Percentiles rank a stretch among this genome's conserved stretches.
Conservation (phyloP, 768 basidiomycete genomes). For the Lactifluus subvellereus region DNA sequence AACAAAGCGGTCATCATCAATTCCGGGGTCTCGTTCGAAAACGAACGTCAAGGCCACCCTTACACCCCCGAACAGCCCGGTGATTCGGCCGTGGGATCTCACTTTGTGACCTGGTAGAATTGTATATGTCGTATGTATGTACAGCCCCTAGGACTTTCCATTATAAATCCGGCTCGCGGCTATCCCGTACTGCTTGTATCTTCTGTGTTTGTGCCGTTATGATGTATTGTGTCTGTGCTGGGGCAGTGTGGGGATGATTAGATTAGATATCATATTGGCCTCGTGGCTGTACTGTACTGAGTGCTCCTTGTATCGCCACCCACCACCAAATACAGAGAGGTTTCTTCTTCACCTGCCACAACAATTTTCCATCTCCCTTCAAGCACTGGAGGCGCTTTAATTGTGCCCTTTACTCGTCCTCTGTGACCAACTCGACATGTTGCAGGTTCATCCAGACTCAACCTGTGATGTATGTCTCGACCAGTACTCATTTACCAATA, state of each 20-base stretch:
- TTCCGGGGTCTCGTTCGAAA: conserved; percentile 13
- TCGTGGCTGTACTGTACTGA: conserved; percentile 1
- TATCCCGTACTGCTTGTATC: neutral
- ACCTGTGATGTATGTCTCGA: conserved; percentile 75
- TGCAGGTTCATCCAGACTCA: conserved; percentile 65
- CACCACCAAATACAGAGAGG: conserved; percentile 19
- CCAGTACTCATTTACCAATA: conserved; percentile 47
- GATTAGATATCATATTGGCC: conserved; percentile 7
- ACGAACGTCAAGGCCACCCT: conserved; percentile 7
- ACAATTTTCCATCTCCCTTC: neutral
- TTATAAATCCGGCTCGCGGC: neutral
- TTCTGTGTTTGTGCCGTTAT: neutral
- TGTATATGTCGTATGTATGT: conserved; percentile 1
- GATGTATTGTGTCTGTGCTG: neutral
- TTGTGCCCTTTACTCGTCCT: neutral
- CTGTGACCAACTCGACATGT: conserved; percentile 31
- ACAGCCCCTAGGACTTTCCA: neutral
- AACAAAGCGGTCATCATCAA: conserved; percentile 8
- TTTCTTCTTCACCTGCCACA: conserved; percentile 5
- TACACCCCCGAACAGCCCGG: conserved; percentile 21
- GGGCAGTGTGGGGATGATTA: neutral
- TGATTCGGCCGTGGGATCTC: neutral
- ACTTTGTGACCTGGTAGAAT: conserved; percentile 3
- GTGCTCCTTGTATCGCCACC: conserved; percentile 12
- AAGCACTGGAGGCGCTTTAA: neutral